Base-by-base conservation (phyloP, 345 rosid genomes). In the Eucalyptus guilfoylei region DNA sequence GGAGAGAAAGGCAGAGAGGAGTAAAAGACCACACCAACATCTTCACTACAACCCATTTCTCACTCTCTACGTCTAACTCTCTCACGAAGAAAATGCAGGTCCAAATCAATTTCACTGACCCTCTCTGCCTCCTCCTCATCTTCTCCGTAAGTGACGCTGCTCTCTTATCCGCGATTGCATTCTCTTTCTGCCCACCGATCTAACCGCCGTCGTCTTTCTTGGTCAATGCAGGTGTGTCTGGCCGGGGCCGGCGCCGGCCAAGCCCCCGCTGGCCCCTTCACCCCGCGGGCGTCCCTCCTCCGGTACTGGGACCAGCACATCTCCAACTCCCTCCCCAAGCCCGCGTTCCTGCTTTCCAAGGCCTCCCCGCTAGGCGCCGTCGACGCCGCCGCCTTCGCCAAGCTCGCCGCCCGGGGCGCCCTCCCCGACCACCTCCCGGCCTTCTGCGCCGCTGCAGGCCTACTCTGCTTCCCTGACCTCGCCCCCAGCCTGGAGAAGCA, bases 301-400 rank as follows among this genome's bases (percentile, higher is more conserved):
- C 94, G 95, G 21, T 92, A 92, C 93, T 94, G 95, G 95, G 89
- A 90, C 86, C 91, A 90, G 87, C 91, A 92, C 90, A 91, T 92
- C 93, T 87, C 52, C 24, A 92, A 47, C 91, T 58, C 81, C 45
- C 58, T 80, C 44, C 91, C 94, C 11, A 92, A 89, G 86, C 91
- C 95, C 5, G 40, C 81, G 14, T 92, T 92, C 86, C 87, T 94
- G 10, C 86, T 94, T 37, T 92, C 95, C 86, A 92, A 92, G 86
- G 93, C 90, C 26, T 94, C 95, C 2, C 94, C 94, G 23, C 87
- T 94, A 24, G 88, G 69, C 28, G 92, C 93, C 85, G 91, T 89
- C 21, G 91, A 92, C 76, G 87, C 94, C 37, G 94, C 94, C 64
- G 86, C 91, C 19, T 92, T 92, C 88, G 37, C 95, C 28, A 94